Conservation (phyloP, 2,329 filamentous ascomycete genomes). For the Colletotrichum tamarilloi region DNA sequence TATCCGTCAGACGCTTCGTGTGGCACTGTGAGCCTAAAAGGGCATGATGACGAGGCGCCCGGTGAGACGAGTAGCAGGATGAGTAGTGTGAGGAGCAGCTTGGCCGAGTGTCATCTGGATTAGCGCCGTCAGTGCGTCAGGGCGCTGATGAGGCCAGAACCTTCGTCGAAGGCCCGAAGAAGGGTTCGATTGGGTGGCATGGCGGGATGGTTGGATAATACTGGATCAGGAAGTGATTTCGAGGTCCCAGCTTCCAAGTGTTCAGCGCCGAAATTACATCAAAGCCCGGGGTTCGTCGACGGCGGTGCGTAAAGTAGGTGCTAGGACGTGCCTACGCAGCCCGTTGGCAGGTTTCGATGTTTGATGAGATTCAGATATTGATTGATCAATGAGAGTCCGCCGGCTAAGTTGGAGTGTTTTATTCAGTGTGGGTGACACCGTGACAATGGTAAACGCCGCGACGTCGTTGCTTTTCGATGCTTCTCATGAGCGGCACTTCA, state of each 20-base stretch:
- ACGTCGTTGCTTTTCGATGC: not conserved
- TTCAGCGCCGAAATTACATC: not conserved
- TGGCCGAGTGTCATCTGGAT: constrained; percentile 11
- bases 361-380: not conserved
- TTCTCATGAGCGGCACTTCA: constrained; percentile 3
- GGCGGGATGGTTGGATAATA: not conserved
- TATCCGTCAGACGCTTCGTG: not conserved
- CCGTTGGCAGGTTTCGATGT: not conserved
- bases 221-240: not conserved
- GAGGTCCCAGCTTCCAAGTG: not conserved
- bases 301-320: not conserved
- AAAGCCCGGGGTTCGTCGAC: not conserved
- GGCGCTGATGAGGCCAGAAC: constrained; percentile 20
- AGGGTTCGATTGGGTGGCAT: constrained; percentile 16
- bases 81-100: constrained; percentile 4
- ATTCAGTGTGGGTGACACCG: not conserved
- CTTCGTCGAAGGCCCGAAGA: constrained; percentile 20
- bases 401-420: not conserved
- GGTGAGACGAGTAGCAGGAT: constrained; percentile 12
- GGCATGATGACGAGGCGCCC: constrained; percentile 10
- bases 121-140: constrained; percentile 12
- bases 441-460: not conserved
- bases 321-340: not conserved
- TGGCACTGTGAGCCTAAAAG: constrained; percentile 3
- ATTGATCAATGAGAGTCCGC: not conserved